These are phyloP conservation scores for Fusarium sp. DNA, from an alignment of 2,329 filamentous ascomycete species.

Conservation along the genomic window DNA sequence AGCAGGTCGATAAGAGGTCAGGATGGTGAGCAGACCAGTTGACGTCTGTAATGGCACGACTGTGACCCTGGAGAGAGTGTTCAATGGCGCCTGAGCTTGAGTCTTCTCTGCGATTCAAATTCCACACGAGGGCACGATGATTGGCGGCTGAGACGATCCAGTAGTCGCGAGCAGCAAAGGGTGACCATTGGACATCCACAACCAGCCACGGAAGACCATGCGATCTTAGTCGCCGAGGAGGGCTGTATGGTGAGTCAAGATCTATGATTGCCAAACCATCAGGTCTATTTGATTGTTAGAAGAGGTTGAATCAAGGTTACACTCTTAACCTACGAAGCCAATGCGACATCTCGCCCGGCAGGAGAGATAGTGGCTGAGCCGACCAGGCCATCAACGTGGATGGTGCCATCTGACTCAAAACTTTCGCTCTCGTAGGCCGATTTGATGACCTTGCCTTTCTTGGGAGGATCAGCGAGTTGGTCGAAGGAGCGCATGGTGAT, in stretches of 20 bases:
- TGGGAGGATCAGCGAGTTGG: slow-evolving; percentile 59
- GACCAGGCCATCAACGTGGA: slow-evolving; percentile 83
- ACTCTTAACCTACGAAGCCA: slow-evolving; percentile 74
- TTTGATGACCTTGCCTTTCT: slow-evolving; percentile 70
- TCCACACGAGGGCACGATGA: slow-evolving; percentile 94
- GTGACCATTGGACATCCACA: slow-evolving; percentile 96
- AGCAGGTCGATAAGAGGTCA: slow-evolving; percentile 88
- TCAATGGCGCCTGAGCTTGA: slow-evolving; percentile 79
- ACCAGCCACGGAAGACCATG: slow-evolving; percentile 95
- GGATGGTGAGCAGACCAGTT: slow-evolving; percentile 96
- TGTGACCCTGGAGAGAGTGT: slow-evolving; percentile 85
- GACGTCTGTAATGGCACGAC: slow-evolving; percentile 92
- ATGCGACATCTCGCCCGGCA: slow-evolving; percentile 87
- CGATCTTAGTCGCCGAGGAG: slow-evolving; percentile 82
- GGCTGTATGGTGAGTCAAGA: slow-evolving; percentile 88
- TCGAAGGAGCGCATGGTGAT: slow-evolving; percentile 64
- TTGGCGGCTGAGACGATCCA: slow-evolving; percentile 97
- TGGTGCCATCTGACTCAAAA: slow-evolving; percentile 86
- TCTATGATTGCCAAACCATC: slow-evolving; percentile 93
- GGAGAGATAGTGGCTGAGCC: slow-evolving; percentile 95
- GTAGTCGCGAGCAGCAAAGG: slow-evolving; percentile 87
- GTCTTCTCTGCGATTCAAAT: slow-evolving; percentile 83
- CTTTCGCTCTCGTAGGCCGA: slow-evolving; percentile 87
- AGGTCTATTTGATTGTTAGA: slow-evolving; percentile 62
- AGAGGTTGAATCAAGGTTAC: slow-evolving; percentile 3